Conservation (phyloP, 2,329 filamentous ascomycete genomes). For the Alternaria metachromatica region DNA sequence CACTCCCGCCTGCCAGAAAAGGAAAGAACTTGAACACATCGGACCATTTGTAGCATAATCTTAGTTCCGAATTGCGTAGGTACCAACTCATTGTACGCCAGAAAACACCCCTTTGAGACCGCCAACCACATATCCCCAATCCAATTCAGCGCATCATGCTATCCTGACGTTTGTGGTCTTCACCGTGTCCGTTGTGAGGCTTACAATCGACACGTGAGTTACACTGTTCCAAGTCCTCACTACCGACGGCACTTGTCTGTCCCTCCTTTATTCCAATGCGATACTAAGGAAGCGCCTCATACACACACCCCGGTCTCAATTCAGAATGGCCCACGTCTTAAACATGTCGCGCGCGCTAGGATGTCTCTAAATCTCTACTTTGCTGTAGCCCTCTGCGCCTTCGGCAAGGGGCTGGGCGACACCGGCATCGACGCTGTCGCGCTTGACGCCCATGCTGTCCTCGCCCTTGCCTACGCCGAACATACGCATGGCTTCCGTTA, state of each 20-base stretch:
- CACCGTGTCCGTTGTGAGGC: background rate
- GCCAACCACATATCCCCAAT: background rate
- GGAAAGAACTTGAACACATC: background rate
- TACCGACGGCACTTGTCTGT: background rate
- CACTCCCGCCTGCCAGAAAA: background rate
- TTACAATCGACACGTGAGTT: background rate
- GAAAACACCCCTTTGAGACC: background rate
- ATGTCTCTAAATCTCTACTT: constrained; percentile 40
- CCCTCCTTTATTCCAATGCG: background rate
- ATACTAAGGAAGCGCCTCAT: background rate
- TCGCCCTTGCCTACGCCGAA: constrained; percentile 49
- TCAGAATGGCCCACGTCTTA: background rate
- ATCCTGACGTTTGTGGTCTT: background rate
- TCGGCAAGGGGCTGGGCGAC: constrained; percentile 40
- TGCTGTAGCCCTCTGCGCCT: constrained; percentile 42
- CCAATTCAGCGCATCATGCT: background rate
- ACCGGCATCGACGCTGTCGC: constrained; percentile 34
- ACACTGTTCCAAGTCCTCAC: background rate
- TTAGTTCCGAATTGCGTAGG: background rate
- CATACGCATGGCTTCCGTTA: constrained; percentile 42
- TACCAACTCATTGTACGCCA: background rate
- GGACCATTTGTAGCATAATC: background rate
- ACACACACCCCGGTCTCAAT: background rate
- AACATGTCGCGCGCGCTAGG: background rate
- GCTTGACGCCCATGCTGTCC: constrained; percentile 43